Percentiles rank a stretch among this genome's conserved stretches.
Evolutionary conservation across 1,139 yeast genomes (phyloP).

Genomic region (Zygosaccharomyces sapae): DNA sequence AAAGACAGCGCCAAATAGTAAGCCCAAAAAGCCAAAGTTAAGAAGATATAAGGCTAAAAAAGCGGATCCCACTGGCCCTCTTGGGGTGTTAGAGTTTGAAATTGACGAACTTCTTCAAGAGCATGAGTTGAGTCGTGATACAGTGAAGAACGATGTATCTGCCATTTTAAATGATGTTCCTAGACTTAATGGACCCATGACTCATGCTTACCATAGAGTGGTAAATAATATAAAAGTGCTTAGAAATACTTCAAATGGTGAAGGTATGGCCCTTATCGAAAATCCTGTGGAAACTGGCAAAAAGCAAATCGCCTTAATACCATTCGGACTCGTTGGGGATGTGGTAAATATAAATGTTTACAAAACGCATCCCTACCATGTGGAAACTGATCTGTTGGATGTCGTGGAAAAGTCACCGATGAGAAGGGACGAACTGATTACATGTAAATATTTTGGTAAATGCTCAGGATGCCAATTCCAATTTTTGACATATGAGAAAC

Average conservation of each 20-base stretch:
- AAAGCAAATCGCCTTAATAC: constrained; percentile 55
- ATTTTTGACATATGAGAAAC: constrained; percentile 65
- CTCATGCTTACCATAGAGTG: constrained; percentile 49
- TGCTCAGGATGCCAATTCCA: constrained; percentile 96
- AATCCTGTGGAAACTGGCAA: constrained; percentile 48
- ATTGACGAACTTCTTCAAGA: constrained; percentile 55
- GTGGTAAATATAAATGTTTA: constrained; percentile 62
- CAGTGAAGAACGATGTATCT: constrained; percentile 59
- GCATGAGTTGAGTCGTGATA: constrained; percentile 43
- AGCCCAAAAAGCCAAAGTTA: constrained; percentile 37
- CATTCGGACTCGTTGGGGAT: constrained; percentile 89
- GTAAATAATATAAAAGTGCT: constrained; percentile 56
- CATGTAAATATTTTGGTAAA: constrained; percentile 71
- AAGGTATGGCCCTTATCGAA: constrained; percentile 60
- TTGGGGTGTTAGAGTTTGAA: constrained; percentile 75
- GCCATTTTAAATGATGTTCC: constrained; percentile 58
- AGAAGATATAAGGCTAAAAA: constrained; percentile 56
- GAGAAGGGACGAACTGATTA: constrained; percentile 53
- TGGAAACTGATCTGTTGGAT: constrained; percentile 66
- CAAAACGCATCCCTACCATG: constrained; percentile 72
- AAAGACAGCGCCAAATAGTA: constrained; percentile 2
- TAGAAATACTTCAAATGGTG: constrained; percentile 71
- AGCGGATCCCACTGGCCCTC: constrained; percentile 72
- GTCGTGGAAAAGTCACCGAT: constrained; percentile 45
- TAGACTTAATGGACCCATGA: constrained; percentile 39